These are phyloP conservation scores for Tetrahymena borealis DNA, from an alignment of 73 alveolate genomes.

Conservation along the genomic window DNA sequence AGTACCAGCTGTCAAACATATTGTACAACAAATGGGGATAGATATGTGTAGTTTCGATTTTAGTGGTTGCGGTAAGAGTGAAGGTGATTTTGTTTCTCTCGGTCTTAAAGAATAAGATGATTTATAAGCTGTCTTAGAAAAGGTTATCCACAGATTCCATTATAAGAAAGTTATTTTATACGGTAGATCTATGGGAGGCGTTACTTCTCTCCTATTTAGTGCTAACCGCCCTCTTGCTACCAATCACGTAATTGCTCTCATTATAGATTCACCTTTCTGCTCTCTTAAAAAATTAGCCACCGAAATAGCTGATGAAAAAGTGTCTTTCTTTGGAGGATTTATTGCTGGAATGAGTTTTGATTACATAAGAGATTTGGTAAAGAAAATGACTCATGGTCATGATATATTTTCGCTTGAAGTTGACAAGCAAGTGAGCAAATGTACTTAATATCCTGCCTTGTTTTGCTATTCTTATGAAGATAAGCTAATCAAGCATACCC, in stretches of 20 bases:
- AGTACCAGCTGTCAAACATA: constrained; percentile 44
- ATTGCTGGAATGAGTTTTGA: background rate
- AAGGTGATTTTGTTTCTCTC: constrained; percentile 82
- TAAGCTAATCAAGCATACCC: background rate
- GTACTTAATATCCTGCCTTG: background rate
- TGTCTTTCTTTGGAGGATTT: background rate
- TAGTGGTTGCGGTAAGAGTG: constrained; percentile 90
- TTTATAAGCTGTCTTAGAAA: constrained; percentile 55
- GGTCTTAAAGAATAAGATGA: constrained; percentile 90
- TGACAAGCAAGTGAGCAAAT: background rate
- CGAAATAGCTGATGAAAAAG: background rate
- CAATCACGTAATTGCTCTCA: background rate
- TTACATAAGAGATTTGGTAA: background rate
- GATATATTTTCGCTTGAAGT: background rate
- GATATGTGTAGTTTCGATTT: constrained; percentile 79
- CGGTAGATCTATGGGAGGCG: constrained; percentile 99
- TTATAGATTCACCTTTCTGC: background rate
- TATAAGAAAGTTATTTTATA: constrained; percentile 70
- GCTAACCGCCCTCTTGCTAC: background rate
- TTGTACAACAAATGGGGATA: constrained; percentile 51
- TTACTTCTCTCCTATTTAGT: constrained; percentile 63
- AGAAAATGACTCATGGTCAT: background rate
- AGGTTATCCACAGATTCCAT: constrained; percentile 45
- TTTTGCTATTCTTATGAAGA: background rate
- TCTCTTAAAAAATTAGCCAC: background rate